Evolutionary conservation across 163 green algal species (phyloP).

Genomic region (Chlorella variabilis): DNA sequence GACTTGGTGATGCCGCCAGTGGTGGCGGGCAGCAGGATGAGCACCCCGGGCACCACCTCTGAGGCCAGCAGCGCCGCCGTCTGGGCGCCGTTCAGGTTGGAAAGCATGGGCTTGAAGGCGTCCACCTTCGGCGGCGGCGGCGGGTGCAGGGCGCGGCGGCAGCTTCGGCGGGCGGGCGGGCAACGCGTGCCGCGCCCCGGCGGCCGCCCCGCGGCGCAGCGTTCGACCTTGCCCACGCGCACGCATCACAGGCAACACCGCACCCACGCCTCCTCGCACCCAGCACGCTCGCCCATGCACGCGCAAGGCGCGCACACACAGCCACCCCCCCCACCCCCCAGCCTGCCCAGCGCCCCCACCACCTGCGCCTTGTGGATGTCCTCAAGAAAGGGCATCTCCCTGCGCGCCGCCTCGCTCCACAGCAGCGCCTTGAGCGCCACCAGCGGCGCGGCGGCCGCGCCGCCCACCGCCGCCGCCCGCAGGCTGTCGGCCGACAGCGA

Average conservation of each 20-base stretch:
- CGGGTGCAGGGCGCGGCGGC: neutral
- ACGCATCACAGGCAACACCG: too few species aligned
- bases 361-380: slow-evolving; percentile 40
- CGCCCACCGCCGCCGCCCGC: slow-evolving; percentile 43
- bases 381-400: slow-evolving; percentile 42
- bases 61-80: slow-evolving; percentile 46
- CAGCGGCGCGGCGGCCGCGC: slow-evolving; percentile 52
- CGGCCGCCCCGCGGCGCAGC: too few species aligned
- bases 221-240: too few species aligned
- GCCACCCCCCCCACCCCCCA: too few species aligned
- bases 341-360: neutral
- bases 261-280: too few species aligned
- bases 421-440: slow-evolving; percentile 45
- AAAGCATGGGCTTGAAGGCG: slow-evolving; percentile 55
- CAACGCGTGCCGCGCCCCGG: too few species aligned
- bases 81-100: slow-evolving; percentile 49
- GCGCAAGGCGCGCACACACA: too few species aligned
- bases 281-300: too few species aligned
- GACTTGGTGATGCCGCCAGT: slow-evolving; percentile 56
- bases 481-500: slow-evolving; percentile 44
- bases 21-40: slow-evolving; percentile 70
- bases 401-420: slow-evolving; percentile 51
- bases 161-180: too few species aligned
- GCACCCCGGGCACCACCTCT: slow-evolving; percentile 63
- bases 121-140: slow-evolving; percentile 19